Base-by-base conservation (phyloP, 139 green algal species). In the Tetradesmus obliquus region DNA sequence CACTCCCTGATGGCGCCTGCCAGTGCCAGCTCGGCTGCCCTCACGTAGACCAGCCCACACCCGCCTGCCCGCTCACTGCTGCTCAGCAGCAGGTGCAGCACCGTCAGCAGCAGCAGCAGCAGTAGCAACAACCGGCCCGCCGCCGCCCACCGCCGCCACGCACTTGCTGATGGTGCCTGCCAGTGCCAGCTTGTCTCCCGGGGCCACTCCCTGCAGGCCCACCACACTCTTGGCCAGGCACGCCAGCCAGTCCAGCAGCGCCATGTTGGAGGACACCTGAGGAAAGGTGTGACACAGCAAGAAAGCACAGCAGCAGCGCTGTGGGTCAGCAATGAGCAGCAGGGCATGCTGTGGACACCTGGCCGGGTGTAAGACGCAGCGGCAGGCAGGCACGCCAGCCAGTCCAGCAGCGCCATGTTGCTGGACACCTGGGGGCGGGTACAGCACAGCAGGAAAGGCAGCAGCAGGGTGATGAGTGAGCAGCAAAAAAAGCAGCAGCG, bases 151-250 rank as follows among this genome's bases (percentile, higher is more conserved):
- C 24, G 84, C 84, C 58, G 60, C 32, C 84, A 88, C 84, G 17
- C 84, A 88, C 84, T 79, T 55, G 84, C 84, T 88, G 58, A 88
- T 79, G 60, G 58, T 79, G 58, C 9, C 69, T 55, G 84, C 84
- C 58, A 88, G 60, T 17, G 45, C 22, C 58, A 88, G 8, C 55
- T 54, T 55, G 58, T 88, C 58, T 3, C 13, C 12, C 3, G 84
- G 10, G 1, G 58, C 53, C 58, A 88, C 84, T 5, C 84, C 84
- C 24, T 79, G 12, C 58, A 88, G 32, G 3, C 84, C n/a, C 84
- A 88, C 84, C 45, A 88, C 58, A 0, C 10, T n/a, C n/a, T 79
- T 79, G 19, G 84, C 84, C 84, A 88, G 57, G 20, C n/a, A 20
- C 4, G 32, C 84, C 84, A 88, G 32, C 57, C 58, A 55, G 32